These are phyloP conservation scores for Stemphylium beticola DNA, from an alignment of 2,329 filamentous ascomycete genomes.

Conservation along the genomic window DNA sequence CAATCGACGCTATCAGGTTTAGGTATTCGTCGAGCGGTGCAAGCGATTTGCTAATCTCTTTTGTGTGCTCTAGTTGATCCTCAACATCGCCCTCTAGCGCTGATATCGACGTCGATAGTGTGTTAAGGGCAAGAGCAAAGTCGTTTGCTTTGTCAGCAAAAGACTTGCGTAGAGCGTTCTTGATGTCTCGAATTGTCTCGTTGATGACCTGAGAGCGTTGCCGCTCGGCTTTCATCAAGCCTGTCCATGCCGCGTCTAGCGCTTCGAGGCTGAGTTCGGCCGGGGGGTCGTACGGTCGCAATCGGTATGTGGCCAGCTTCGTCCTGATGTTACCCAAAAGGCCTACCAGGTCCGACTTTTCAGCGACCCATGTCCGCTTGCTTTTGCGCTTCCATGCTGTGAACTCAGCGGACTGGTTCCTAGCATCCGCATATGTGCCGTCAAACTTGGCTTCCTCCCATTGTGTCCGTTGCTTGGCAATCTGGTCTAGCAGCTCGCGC, in stretches of 20 bases:
- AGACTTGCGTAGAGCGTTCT: conserved; percentile 87
- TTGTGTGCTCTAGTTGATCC: conserved; percentile 88
- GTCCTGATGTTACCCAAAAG: conserved; percentile 98
- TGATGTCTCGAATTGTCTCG: conserved; percentile 98
- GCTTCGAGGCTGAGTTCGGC: conserved; percentile 80
- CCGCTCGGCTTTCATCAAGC: conserved; percentile 82
- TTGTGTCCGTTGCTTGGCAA: conserved; percentile 72
- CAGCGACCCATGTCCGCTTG: conserved; percentile 95
- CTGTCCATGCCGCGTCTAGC: conserved; percentile 82
- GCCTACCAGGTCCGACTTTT: conserved; percentile 94
- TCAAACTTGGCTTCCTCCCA: conserved; percentile 86
- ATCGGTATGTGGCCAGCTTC: conserved; percentile 91
- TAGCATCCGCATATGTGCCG: conserved; percentile 91
- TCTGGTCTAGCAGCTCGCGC: conserved; percentile 77
- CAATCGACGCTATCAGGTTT: conserved; percentile 82
- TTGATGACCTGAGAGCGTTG: conserved; percentile 92
- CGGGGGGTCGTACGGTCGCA: conserved; percentile 90
- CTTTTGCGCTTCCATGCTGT: conserved; percentile 86
- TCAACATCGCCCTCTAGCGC: conserved; percentile 97
- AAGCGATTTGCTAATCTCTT: conserved; percentile 82
- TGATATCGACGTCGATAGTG: conserved; percentile 91
- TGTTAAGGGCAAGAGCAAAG: conserved; percentile 93
- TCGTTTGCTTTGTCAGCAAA: conserved; percentile 99
- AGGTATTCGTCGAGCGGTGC: conserved; percentile 90
- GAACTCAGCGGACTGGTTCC: conserved; percentile 82